phyloP scores from a whole-genome alignment of 106 monocot species.

The Triglochin maritima region DNA sequence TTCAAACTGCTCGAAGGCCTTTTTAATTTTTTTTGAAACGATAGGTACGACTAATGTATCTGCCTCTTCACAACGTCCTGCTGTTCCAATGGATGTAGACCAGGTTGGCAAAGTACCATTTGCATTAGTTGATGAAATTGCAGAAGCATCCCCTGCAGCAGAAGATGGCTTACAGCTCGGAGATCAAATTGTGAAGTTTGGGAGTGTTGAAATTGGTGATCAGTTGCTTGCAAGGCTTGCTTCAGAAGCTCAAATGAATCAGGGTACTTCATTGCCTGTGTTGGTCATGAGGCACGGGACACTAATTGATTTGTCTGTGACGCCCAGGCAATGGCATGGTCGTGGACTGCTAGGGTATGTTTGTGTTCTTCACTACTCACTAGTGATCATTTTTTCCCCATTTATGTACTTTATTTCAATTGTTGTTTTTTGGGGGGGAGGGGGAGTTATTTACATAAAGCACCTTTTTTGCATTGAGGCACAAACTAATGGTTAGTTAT shows the following conservation, averaged over 20 bases:
- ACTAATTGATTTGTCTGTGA: slow-evolving; percentile 44
- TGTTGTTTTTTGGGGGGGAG: neutral
- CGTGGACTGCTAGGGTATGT: slow-evolving; percentile 79
- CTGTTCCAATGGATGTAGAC: slow-evolving; percentile 28
- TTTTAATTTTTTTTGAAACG: neutral
- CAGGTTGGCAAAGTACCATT: slow-evolving; percentile 48
- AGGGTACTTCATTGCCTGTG: slow-evolving; percentile 40
- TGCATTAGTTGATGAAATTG: slow-evolving; percentile 84
- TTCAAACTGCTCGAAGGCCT: neutral
- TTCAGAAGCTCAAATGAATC: slow-evolving; percentile 58
- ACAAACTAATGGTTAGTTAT: too few relatives aligned
- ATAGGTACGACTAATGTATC: neutral
- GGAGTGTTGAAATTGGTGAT: slow-evolving; percentile 66
- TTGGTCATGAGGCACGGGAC: slow-evolving; percentile 61
- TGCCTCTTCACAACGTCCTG: neutral
- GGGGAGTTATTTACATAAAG: too few relatives aligned
- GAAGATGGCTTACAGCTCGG: slow-evolving; percentile 86
- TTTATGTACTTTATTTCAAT: neutral
- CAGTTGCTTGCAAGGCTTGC: slow-evolving; percentile 50
- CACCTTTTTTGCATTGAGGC: too few relatives aligned
- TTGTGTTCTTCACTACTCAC: neutral
- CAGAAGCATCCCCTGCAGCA: slow-evolving; percentile 76
- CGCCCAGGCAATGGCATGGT: slow-evolving; percentile 83
- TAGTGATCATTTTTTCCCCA: too few relatives aligned
- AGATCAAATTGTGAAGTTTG: slow-evolving; percentile 86